Percentiles rank a stretch among this genome's conserved stretches.
These are phyloP conservation scores for Euphorbia neoarborescens DNA, from an alignment of 441 rosid species.

Conservation along the genomic window DNA sequence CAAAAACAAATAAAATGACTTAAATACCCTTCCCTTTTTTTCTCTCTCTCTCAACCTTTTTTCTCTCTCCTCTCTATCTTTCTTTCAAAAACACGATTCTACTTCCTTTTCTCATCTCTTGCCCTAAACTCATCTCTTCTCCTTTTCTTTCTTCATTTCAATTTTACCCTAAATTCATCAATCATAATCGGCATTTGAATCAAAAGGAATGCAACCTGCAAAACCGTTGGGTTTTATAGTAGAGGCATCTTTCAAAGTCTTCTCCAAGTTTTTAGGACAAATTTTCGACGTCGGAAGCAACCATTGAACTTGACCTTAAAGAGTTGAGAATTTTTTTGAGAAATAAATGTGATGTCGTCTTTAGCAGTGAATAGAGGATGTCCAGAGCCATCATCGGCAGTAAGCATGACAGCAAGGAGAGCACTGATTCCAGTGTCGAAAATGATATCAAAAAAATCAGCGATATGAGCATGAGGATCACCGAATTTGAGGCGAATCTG, in stretches of 20 bases:
- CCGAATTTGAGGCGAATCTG: constrained; percentile 73
- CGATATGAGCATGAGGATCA: constrained; percentile 59
- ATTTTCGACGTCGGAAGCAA: constrained; percentile 35
- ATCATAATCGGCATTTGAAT: too few species aligned
- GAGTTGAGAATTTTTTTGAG: constrained; percentile 43
- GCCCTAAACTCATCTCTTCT: too few species aligned
- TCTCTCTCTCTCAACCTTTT: too few species aligned
- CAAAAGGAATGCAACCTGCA: too few species aligned
- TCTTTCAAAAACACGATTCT: too few species aligned
- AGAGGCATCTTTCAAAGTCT: constrained; percentile 49
- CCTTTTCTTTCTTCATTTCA: too few species aligned
- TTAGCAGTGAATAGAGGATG: constrained; percentile 61
- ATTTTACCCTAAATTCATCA: too few species aligned
- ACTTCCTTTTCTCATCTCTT: too few species aligned
- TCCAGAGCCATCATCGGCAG: constrained; percentile 63
- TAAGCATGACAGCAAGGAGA: constrained; percentile 57
- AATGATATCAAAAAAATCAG: constrained; percentile 78
- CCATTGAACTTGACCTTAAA: constrained; percentile 37
- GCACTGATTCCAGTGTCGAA: constrained; percentile 83
- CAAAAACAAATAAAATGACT: too few species aligned
- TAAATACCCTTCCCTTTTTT: too few species aligned
- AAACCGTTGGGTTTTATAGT: too few species aligned
- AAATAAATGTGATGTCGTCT: constrained; percentile 46
- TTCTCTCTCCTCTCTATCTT: too few species aligned
- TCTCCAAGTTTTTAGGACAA: constrained; percentile 66